phyloP scores from a whole-genome alignment of 441 rosid genomes.

The Arabidopsis lyrata region DNA sequence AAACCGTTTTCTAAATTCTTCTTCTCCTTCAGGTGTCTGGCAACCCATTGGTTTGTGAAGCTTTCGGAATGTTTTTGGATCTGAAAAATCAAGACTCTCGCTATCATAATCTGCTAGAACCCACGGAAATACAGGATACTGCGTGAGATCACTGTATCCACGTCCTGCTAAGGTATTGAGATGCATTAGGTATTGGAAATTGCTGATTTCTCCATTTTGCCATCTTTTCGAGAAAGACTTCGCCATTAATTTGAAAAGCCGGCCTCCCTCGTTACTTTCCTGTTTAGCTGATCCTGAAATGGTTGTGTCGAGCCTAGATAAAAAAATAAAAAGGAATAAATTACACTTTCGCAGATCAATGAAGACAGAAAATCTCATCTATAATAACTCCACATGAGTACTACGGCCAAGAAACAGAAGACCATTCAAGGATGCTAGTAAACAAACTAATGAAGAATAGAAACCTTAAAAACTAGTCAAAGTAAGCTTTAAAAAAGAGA shows the following conservation, averaged over 20 bases:
- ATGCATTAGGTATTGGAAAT: constrained; percentile 99
- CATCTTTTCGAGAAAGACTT: constrained; percentile 99
- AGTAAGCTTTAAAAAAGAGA: constrained; percentile 9
- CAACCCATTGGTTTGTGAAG: constrained; percentile 99
- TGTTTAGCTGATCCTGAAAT: constrained; percentile 96
- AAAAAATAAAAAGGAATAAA: constrained; percentile 28
- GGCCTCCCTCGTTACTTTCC: constrained; percentile 94
- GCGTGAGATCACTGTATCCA: constrained; percentile 99
- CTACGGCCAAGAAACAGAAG: constrained; percentile 8
- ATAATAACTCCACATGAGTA: constrained; percentile 11
- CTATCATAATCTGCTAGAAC: constrained; percentile 98
- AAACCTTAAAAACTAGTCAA: constrained; percentile 9
- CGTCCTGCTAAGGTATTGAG: constrained; percentile 99
- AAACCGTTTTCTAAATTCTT: constrained; percentile 97
- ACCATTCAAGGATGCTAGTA: constrained; percentile 15
- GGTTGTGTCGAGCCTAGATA: constrained; percentile 90
- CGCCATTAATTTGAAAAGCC: constrained; percentile 92
- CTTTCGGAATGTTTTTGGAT: constrained; percentile 91
- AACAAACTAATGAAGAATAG: constrained; percentile 13
- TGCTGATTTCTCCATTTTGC: constrained; percentile 99
- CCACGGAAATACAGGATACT: constrained; percentile 99
- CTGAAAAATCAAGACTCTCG: constrained; percentile 83
- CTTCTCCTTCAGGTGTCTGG: constrained; percentile 98
- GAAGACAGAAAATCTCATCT: constrained; percentile 22
- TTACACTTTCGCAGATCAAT: constrained; percentile 37